A percentile compares a stretch with the other conserved stretches of the same genome.
These are phyloP conservation scores for Yarrowia sp. DNA, from an alignment of 805 yeast species.

Conservation along the genomic window DNA sequence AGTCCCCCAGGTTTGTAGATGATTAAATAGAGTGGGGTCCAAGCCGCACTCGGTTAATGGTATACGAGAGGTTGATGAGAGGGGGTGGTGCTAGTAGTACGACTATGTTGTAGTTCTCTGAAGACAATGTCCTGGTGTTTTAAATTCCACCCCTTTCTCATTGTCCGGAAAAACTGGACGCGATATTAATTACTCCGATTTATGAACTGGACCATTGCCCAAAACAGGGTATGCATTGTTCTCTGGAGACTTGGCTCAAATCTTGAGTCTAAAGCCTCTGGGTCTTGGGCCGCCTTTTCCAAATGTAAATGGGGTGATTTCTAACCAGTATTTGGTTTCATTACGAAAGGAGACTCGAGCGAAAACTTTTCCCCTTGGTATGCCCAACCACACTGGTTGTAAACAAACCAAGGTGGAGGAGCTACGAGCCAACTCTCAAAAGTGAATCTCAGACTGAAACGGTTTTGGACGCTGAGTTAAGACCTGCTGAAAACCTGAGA, in stretches of 20 bases:
- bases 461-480: background rate
- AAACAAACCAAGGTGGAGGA: background rate
- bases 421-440: too few species aligned
- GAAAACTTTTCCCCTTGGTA: background rate
- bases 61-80: too few species aligned
- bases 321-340: background rate
- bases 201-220: background rate
- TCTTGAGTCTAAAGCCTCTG: background rate
- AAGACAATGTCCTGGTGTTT: too few species aligned
- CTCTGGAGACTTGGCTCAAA: background rate
- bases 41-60: conserved; percentile 1
- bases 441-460: background rate
- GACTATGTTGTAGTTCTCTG: too few species aligned
- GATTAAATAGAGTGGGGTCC: background rate
- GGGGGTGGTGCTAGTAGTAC: background rate
- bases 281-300: background rate
- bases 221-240: conserved; percentile 5
- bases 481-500: background rate
- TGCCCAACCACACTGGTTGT: background rate
- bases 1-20: conserved; percentile 9
- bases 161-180: too few species aligned
- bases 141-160: too few species aligned
- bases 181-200: background rate
- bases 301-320: conserved; percentile 14
- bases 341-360: background rate